phyloP scores from a whole-genome alignment of 768 basidiomycete species.

The Suillus alpinus region DNA sequence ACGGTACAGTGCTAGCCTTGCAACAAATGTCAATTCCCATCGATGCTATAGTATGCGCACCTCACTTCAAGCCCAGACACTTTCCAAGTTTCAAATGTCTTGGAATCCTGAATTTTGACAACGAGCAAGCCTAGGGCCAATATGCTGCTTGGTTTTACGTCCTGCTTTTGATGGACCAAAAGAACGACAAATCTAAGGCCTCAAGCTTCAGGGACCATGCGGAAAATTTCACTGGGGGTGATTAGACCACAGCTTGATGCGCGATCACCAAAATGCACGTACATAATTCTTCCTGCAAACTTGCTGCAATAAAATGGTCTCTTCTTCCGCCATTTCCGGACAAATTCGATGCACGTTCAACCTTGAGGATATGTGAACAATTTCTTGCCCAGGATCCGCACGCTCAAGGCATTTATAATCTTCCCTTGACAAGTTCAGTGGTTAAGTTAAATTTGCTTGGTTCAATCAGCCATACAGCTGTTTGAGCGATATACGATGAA shows the following conservation, averaged over 20 bases:
- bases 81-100: not conserved
- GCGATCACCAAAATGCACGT: too few relatives aligned
- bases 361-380: not conserved
- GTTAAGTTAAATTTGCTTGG: not conserved
- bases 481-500: not conserved
- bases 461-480: not conserved
- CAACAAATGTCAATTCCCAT: not conserved
- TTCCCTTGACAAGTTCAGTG: not conserved
- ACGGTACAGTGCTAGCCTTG: not conserved
- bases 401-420: not conserved
- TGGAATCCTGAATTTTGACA: not conserved
- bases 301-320: not conserved
- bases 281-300: not conserved
- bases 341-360: not conserved
- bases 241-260: not conserved
- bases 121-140: not conserved
- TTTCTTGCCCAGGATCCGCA: not conserved
- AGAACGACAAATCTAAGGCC: not conserved
- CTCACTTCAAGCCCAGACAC: not conserved
- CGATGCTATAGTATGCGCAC: too few relatives aligned
- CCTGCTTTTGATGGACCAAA: not conserved
- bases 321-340: not conserved
- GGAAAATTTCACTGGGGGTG: not conserved
- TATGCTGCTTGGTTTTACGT: not conserved
- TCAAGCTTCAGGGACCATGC: not conserved